Evolutionary conservation across 1,284 basidiomycete species (phyloP).

Genomic region (Agaricales sp.): DNA sequence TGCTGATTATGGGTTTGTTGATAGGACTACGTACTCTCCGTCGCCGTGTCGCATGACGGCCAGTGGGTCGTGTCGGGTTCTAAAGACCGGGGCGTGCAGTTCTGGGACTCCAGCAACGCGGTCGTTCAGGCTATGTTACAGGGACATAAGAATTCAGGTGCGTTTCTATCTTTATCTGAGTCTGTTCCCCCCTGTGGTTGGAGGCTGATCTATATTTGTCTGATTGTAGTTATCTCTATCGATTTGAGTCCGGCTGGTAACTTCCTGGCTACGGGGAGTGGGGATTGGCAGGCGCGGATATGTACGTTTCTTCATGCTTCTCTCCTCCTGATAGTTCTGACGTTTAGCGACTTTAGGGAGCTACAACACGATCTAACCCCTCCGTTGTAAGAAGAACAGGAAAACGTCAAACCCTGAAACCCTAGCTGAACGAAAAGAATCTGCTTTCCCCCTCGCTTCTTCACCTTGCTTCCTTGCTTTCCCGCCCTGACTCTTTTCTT

Average conservation of each 20-base stretch:
- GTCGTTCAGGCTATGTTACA: constrained; percentile 78
- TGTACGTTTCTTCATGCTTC: constrained; percentile 36
- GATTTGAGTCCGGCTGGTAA: constrained; percentile 69
- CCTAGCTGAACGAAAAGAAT: background rate
- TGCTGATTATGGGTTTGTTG: constrained; percentile 5
- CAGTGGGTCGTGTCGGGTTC: constrained; percentile 86
- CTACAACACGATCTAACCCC: too few species aligned
- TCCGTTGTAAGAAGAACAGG: too few species aligned
- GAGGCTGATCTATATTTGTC: constrained; percentile 9
- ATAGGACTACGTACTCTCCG: constrained; percentile 71
- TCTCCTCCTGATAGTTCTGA: background rate
- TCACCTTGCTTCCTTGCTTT: background rate
- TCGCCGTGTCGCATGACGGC: constrained; percentile 77
- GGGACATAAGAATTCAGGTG: constrained; percentile 82
- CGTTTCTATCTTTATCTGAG: constrained; percentile 12
- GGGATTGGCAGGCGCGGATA: constrained; percentile 77
- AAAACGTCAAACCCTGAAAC: too few species aligned
- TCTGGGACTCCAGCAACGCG: constrained; percentile 75
- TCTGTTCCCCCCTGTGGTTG: constrained; percentile 4
- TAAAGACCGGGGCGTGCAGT: constrained; percentile 83
- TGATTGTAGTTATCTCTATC: constrained; percentile 65
- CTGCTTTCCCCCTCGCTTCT: background rate
- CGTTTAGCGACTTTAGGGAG: background rate
- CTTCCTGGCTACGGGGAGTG: constrained; percentile 77
- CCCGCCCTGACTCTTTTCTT: too few species aligned